phyloP scores from a whole-genome alignment of 345 rosid species.

The Cochlearia excelsa region DNA sequence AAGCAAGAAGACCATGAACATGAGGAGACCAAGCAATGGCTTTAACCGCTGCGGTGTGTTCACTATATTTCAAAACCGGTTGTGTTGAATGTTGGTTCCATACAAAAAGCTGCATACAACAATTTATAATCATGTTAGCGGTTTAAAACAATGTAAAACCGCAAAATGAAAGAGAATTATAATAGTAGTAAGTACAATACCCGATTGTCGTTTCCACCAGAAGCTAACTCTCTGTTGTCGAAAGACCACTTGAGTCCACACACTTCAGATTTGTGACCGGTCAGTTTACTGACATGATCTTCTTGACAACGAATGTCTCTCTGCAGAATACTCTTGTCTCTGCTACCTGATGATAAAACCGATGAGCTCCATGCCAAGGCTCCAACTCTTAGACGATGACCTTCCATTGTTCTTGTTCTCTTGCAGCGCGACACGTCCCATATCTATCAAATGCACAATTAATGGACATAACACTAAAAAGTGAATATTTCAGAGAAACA shows the following conservation, averaged over 20 bases:
- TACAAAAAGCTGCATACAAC: constrained; percentile 77
- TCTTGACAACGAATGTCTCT: constrained; percentile 79
- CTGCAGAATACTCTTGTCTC: constrained; percentile 92
- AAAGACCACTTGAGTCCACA: constrained; percentile 98
- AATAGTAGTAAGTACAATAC: constrained; percentile 32
- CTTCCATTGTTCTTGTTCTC: constrained; percentile 91
- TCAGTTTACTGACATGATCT: constrained; percentile 80
- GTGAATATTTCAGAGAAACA: background rate
- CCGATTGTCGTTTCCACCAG: constrained; percentile 95
- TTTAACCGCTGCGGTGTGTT: constrained; percentile 97
- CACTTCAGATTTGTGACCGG: constrained; percentile 97
- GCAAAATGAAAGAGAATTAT: background rate
- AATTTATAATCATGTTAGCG: constrained; percentile 12
- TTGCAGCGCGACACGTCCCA: constrained; percentile 94
- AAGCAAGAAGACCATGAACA: constrained; percentile 97
- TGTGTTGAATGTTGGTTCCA: constrained; percentile 98
- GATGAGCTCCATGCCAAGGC: constrained; percentile 94
- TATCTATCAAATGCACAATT: constrained; percentile 42
- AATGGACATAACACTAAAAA: too few species aligned
- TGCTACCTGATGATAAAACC: constrained; percentile 88
- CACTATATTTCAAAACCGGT: constrained; percentile 82
- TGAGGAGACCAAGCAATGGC: constrained; percentile 99
- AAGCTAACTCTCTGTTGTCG: constrained; percentile 93
- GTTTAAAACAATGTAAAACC: constrained; percentile 7
- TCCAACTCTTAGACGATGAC: constrained; percentile 89